phyloP scores from a whole-genome alignment of 225 moss, liverwort and hornwort species.

The Climacium dendroides region DNA sequence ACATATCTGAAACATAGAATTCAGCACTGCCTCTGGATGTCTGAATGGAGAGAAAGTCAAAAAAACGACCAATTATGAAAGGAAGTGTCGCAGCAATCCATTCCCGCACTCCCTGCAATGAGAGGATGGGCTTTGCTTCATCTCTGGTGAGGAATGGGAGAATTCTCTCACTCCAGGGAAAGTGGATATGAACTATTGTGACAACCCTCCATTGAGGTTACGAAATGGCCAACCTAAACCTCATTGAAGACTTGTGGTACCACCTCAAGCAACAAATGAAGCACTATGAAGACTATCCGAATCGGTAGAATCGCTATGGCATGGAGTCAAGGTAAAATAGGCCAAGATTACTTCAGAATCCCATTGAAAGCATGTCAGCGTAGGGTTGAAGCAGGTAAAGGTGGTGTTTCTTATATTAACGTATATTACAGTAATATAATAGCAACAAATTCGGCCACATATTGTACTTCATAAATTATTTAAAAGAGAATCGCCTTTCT shows the following conservation, averaged over 20 bases:
- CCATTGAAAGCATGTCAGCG: not conserved
- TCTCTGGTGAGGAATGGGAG: not conserved
- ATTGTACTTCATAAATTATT: not conserved
- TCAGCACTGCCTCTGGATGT: not conserved
- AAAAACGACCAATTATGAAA: not conserved
- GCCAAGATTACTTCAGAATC: not conserved
- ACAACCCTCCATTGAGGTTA: not conserved
- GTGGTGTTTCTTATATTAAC: not conserved
- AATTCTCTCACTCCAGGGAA: not conserved
- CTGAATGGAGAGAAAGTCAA: not conserved
- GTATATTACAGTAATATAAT: not conserved
- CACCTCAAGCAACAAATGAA: no score
- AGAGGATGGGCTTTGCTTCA: not conserved
- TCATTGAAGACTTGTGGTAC: not conserved
- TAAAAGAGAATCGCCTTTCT: not conserved
- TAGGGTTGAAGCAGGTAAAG: not conserved
- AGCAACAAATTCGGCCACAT: not conserved
- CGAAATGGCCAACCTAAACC: not conserved
- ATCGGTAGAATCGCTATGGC: not conserved
- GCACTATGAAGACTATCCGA: not conserved
- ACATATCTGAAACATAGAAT: not conserved
- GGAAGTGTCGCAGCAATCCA: not conserved
- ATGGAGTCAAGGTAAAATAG: not conserved
- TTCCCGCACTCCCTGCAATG: not conserved
- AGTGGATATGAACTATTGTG: not conserved